Percentiles rank a stretch among this genome's conserved stretches.
Conservation (phyloP, 441 rosid species). For the Raphanus hybrid region DNA sequence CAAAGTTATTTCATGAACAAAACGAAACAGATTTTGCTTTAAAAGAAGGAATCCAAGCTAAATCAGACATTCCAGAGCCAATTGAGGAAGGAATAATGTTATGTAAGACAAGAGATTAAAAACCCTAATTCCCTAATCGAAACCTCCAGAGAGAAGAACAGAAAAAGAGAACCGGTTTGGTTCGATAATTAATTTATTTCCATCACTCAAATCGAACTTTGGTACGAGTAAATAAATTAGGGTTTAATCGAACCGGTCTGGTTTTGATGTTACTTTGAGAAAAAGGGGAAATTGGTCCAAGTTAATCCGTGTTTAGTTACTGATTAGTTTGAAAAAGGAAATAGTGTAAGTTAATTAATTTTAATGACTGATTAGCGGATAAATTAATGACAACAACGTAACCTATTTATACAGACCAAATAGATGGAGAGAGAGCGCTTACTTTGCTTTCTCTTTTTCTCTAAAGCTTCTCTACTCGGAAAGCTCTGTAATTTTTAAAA, state of each 20-base stretch:
- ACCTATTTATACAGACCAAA: neutral
- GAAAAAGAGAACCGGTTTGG: neutral
- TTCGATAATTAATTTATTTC: neutral
- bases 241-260: neutral
- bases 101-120: too few relatives aligned
- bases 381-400: neutral
- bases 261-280: neutral
- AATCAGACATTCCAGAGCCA: too few relatives aligned
- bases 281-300: neutral
- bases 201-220: neutral
- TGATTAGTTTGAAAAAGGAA: neutral
- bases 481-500: neutral
- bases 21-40: too few relatives aligned
- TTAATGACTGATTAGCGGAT: neutral
- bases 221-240: neutral
- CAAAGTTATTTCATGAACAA: too few relatives aligned
- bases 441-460: neutral
- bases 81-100: too few relatives aligned
- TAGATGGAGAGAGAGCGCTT: neutral
- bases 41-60: too few relatives aligned
- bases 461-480: neutral
- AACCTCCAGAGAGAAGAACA: too few relatives aligned
- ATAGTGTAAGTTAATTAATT: neutral
- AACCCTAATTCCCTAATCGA: too few relatives aligned
- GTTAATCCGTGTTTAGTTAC: neutral